phyloP scores from a whole-genome alignment of 805 yeast species.

The Myxozyma udenii region DNA sequence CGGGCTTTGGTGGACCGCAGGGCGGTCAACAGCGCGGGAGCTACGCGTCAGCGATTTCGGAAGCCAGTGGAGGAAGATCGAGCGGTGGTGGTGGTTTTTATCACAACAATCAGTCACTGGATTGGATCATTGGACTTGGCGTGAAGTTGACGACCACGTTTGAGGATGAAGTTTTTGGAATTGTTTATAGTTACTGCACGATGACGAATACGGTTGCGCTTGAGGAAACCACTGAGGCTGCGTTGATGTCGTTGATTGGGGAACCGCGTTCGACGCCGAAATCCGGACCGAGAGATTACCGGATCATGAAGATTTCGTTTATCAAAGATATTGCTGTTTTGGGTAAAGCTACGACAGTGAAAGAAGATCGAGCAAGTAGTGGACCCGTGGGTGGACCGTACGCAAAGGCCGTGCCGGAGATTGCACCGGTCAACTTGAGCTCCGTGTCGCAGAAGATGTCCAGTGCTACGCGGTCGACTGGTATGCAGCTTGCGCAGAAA shows the following conservation, averaged over 20 bases:
- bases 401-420: constrained; percentile 38
- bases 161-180: constrained; percentile 59
- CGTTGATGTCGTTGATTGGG: constrained; percentile 31
- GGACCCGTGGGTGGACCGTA: constrained; percentile 30
- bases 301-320: constrained; percentile 55
- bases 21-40: neutral
- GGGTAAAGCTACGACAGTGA: constrained; percentile 36
- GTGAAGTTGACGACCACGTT: constrained; percentile 60
- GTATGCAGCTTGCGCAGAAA: constrained; percentile 32
- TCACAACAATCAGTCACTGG: neutral
- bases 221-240: constrained; percentile 20
- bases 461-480: constrained; percentile 34
- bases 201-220: constrained; percentile 45
- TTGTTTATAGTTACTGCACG: constrained; percentile 59
- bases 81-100: neutral
- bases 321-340: constrained; percentile 52
- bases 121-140: constrained; percentile 36
- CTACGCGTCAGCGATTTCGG: neutral
- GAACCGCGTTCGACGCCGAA: constrained; percentile 4
- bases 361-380: constrained; percentile 25
- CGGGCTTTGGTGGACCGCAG: neutral
- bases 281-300: constrained; percentile 40
- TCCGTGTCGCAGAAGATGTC: constrained; percentile 34
- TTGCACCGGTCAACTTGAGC: constrained; percentile 38
- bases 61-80: neutral